A percentile compares a stretch with the other conserved stretches of the same genome.
Conservation (phyloP, 2,329 filamentous ascomycete genomes). For the Hymenoscyphus repandus region DNA sequence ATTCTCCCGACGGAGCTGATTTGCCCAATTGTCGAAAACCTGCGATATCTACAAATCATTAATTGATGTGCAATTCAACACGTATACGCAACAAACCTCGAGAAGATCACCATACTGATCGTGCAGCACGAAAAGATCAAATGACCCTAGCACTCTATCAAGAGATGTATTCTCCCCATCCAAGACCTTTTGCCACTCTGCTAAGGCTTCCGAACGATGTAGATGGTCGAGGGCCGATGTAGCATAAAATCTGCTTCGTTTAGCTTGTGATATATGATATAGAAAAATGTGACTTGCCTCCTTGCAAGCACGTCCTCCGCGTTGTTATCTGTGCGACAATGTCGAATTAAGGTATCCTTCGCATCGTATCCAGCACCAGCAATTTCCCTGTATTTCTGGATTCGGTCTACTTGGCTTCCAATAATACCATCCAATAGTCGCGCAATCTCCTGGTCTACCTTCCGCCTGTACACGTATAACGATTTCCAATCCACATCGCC, state of each 20-base stretch:
- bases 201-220: constrained; percentile 72
- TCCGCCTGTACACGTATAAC: constrained; percentile 54
- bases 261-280: neutral
- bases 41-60: constrained; percentile 45
- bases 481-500: constrained; percentile 67
- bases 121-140: constrained; percentile 83
- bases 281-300: constrained; percentile 38
- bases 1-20: constrained; percentile 47
- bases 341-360: constrained; percentile 73
- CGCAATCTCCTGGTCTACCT: constrained; percentile 46
- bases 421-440: constrained; percentile 63
- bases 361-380: constrained; percentile 75
- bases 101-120: constrained; percentile 68
- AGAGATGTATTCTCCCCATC: constrained; percentile 50
- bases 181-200: constrained; percentile 63
- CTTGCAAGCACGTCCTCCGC: constrained; percentile 72
- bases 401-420: constrained; percentile 61
- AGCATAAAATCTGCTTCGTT: constrained; percentile 62
- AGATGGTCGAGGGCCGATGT: constrained; percentile 71
- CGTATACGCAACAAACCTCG: constrained; percentile 41
- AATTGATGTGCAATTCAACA: neutral
- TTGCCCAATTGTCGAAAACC: constrained; percentile 61
- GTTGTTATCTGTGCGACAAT: constrained; percentile 52
- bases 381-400: constrained; percentile 66
- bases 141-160: constrained; percentile 72